Evolutionary conservation across 768 basidiomycete genomes (phyloP).

Genomic region (Auricularia auricula-judae): DNA sequence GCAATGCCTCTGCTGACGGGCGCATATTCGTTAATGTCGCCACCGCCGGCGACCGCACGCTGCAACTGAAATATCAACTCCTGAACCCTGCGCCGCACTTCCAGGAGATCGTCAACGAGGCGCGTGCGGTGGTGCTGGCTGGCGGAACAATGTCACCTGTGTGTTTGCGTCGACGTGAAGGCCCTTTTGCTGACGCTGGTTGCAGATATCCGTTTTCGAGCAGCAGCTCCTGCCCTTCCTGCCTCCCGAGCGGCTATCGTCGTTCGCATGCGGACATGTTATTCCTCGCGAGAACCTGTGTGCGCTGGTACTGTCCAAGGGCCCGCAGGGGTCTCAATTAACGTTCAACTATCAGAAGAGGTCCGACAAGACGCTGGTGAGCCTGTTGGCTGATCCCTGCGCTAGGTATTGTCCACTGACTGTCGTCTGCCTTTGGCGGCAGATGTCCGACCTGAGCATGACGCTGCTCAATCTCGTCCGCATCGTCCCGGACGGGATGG

Average conservation of each 20-base stretch:
- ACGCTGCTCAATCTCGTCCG: conserved; percentile 69
- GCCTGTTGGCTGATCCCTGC: conserved; percentile 15
- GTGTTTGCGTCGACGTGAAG: conserved; percentile 7
- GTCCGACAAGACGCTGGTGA: conserved; percentile 49
- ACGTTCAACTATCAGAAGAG: conserved; percentile 77
- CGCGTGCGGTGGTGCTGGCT: conserved; percentile 79
- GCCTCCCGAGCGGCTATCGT: conserved; percentile 48
- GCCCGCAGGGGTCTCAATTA: conserved; percentile 62
- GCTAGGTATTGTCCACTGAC: conserved; percentile 6
- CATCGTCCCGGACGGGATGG: conserved; percentile 76
- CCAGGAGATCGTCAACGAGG: conserved; percentile 67
- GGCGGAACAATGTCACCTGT: conserved; percentile 99
- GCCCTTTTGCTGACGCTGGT: background rate
- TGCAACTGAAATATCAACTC: conserved; percentile 81
- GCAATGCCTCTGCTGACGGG: conserved; percentile 47
- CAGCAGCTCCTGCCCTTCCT: conserved; percentile 69
- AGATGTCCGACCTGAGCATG: conserved; percentile 79
- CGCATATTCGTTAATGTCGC: conserved; percentile 28
- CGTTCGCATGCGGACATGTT: conserved; percentile 88
- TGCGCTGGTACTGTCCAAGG: conserved; percentile 60
- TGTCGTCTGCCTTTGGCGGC: background rate
- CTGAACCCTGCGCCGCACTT: conserved; percentile 88
- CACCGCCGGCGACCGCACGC: conserved; percentile 21
- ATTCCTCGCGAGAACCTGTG: conserved; percentile 72
- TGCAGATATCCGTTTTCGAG: conserved; percentile 77